Evolutionary conservation across 164 flowering plant species (phyloP), one percentile per base, ranked within the genome.

Genomic region (Tetrastigma voinierianum): DNA sequence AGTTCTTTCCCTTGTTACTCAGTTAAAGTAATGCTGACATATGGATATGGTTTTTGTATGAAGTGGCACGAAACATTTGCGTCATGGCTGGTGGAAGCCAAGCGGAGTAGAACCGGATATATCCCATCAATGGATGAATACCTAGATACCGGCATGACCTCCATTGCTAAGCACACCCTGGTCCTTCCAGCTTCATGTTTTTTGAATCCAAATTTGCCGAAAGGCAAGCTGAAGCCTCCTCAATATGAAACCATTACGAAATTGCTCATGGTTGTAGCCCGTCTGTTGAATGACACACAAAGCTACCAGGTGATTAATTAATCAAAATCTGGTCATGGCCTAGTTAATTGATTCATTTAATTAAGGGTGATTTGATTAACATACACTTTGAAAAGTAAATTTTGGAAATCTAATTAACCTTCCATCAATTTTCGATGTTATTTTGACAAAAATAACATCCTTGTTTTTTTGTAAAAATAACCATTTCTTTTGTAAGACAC

Each of bases 31-130:
- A 43, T 45, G 0, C 19, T 40, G 23, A 9, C 6, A 10, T 16
- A 7, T 58, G 5, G 0, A 10, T 16, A 14, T 5, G 14, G 4
- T 65, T 54, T 6, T 13, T 48, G 8, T 61, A 43, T 62, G 61
- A 19, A 80, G 83, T 80, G 80, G 83, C n/a, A 21, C 15, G 82
- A 80, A 67, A 70, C 76, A 52, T 74, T 83, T 43, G 48, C 1
- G 11, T 64, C 84, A 21, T 83, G 86, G 86, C 56, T 78, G 51
- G 64, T 21, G 57, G 86, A 83, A 65, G 73, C 79, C 18, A 51
- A 45, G 19, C 74, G 84, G 82, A 74, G 84, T 55, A 73, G 21
- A 46, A 68, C 58, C 10, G 72, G 74, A 12, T 14, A 53, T 32
- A 46, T 48, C 24, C 79, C 83, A 40, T 59, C 82, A 10, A 66